phyloP scores from a whole-genome alignment of 495 filamentous ascomycete species.

The Penicillium coffeae region DNA sequence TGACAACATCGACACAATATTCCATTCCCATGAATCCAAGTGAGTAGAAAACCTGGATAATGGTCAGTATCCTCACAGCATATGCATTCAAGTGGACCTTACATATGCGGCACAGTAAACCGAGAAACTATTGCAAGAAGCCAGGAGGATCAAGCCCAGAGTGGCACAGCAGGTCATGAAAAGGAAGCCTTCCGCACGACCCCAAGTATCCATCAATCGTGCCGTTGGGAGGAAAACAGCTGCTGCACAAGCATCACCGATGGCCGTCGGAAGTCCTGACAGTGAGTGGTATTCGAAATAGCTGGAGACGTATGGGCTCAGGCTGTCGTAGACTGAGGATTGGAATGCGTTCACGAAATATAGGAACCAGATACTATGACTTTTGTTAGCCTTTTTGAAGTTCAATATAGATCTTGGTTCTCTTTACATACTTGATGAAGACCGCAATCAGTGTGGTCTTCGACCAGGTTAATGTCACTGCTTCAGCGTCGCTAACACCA shows the following conservation, averaged over 20 bases:
- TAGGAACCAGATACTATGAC: slow-evolving; percentile 33
- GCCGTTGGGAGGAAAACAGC: slow-evolving; percentile 58
- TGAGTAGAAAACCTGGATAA: slow-evolving; percentile 40
- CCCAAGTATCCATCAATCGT: slow-evolving; percentile 65
- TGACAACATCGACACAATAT: slow-evolving; percentile 50
- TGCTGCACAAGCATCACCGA: slow-evolving; percentile 50
- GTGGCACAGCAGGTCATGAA: slow-evolving; percentile 34
- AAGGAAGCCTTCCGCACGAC: slow-evolving; percentile 50
- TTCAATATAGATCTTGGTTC: no score
- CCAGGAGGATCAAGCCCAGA: slow-evolving; percentile 47
- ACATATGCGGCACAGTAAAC: slow-evolving; percentile 42
- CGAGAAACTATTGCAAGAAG: slow-evolving; percentile 40
- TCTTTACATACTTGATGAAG: slow-evolving; percentile 34
- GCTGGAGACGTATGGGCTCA: slow-evolving; percentile 31
- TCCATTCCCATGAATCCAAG: slow-evolving; percentile 50
- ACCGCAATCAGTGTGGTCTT: slow-evolving; percentile 25
- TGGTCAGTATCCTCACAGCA: not conserved
- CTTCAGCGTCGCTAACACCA: slow-evolving; percentile 37
- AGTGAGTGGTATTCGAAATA: slow-evolving; percentile 32
- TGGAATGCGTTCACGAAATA: slow-evolving; percentile 24
- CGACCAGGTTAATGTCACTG: slow-evolving; percentile 33
- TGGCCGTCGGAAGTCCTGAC: slow-evolving; percentile 24
- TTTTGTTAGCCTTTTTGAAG: no score
- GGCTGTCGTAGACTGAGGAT: slow-evolving; percentile 24
- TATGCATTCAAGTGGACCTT: not conserved